A percentile compares a stretch with the other conserved stretches of the same genome.
These are phyloP conservation scores for Capsicum baccatum DNA, from an alignment of 257 asterid species.

Conservation along the genomic window DNA sequence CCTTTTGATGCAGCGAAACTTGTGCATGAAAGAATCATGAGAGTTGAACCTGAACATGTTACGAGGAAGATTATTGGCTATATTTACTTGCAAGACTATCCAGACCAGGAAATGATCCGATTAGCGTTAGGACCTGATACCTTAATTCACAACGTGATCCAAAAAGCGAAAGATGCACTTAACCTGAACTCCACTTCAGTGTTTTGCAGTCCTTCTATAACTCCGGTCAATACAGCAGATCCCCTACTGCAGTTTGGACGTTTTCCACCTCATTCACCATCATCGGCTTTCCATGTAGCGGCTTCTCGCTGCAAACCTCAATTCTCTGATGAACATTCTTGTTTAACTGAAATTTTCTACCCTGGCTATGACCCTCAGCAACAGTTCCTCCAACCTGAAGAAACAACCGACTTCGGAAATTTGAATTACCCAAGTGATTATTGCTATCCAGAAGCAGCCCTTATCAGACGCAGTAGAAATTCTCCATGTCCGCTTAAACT, in stretches of 20 bases:
- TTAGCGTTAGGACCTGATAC: slow-evolving; percentile 80
- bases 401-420: slow-evolving; percentile 36
- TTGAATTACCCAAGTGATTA: slow-evolving; percentile 44
- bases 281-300: slow-evolving; percentile 42
- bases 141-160: slow-evolving; percentile 58
- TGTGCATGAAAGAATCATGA: slow-evolving; percentile 57
- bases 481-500: slow-evolving; percentile 40
- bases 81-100: slow-evolving; percentile 55
- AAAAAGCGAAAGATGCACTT: slow-evolving; percentile 50
- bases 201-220: slow-evolving; percentile 56
- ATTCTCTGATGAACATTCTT: slow-evolving; percentile 35
- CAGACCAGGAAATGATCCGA: slow-evolving; percentile 84
- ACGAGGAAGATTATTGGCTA: slow-evolving; percentile 75
- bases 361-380: slow-evolving; percentile 38
- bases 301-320: slow-evolving; percentile 55
- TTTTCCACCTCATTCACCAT: slow-evolving; percentile 45
- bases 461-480: slow-evolving; percentile 46
- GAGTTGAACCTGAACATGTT: slow-evolving; percentile 63
- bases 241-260: slow-evolving; percentile 45
- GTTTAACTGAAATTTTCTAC: slow-evolving; percentile 43
- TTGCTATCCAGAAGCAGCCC: slow-evolving; percentile 49
- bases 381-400: slow-evolving; percentile 46
- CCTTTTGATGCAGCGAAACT: slow-evolving; percentile 60
- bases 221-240: slow-evolving; percentile 45
- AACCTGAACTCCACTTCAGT: slow-evolving; percentile 43